Evolutionary conservation across 2,329 filamentous ascomycete species (phyloP).

Genomic region (Cercospora beticola): DNA sequence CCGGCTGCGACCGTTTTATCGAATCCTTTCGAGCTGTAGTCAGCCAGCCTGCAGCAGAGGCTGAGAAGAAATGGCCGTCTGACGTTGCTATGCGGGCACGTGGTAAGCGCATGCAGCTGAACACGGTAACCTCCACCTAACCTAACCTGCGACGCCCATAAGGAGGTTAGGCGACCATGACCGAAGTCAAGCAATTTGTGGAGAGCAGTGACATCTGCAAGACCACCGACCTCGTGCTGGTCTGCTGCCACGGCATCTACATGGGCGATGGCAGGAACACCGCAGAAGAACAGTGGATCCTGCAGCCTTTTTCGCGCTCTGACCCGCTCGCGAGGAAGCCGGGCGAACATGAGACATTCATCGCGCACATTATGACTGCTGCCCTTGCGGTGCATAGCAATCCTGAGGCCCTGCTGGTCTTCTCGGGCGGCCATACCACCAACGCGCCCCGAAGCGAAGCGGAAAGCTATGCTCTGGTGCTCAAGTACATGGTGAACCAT

Average conservation of each 20-base stretch:
- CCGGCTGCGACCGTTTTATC: neutral
- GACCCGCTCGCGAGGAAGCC: slow-evolving; percentile 43
- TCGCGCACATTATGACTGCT: slow-evolving; percentile 70
- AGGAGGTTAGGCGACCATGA: slow-evolving; percentile 22
- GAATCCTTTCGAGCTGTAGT: neutral
- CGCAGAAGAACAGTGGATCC: slow-evolving; percentile 56
- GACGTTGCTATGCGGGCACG: neutral
- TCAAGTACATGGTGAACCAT: slow-evolving; percentile 23
- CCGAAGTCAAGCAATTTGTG: slow-evolving; percentile 23
- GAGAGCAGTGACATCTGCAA: slow-evolving; percentile 24
- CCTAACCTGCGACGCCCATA: neutral
- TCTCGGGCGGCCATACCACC: slow-evolving; percentile 64
- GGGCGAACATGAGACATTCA: slow-evolving; percentile 76
- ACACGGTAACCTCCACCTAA: neutral
- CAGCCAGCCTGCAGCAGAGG: neutral
- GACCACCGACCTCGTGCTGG: slow-evolving; percentile 62
- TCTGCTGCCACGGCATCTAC: slow-evolving; percentile 85
- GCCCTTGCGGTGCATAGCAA: slow-evolving; percentile 53
- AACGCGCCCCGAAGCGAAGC: slow-evolving; percentile 32
- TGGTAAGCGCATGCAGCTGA: neutral
- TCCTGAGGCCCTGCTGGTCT: slow-evolving; percentile 57
- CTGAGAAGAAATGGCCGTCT: slow-evolving; percentile 4
- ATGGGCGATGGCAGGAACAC: slow-evolving; percentile 44
- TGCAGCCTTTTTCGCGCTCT: slow-evolving; percentile 68
- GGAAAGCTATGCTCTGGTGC: slow-evolving; percentile 28